Conservation (phyloP, 257 asterid species). For the Mitragyna speciosa region DNA sequence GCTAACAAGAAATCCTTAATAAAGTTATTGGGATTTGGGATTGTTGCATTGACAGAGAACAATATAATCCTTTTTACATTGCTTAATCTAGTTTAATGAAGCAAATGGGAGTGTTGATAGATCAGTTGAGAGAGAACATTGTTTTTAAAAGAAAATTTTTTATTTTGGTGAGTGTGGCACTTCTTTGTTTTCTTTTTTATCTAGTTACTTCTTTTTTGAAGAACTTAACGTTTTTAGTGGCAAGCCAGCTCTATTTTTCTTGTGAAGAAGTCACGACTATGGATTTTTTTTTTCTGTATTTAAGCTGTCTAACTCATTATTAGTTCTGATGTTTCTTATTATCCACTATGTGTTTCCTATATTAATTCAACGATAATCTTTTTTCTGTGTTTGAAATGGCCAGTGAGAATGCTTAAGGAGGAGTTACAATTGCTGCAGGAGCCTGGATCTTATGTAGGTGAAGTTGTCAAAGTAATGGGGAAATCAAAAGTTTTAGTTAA, state of each 20-base stretch:
- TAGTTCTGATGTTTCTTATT: background rate
- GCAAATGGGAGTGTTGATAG: background rate
- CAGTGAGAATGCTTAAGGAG: constrained; percentile 87
- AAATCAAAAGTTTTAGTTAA: constrained; percentile 92
- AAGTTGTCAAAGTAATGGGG: constrained; percentile 98
- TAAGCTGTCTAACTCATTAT: background rate
- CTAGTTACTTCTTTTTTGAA: background rate
- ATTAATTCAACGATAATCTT: background rate
- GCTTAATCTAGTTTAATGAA: background rate
- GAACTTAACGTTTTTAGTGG: background rate
- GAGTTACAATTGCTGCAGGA: constrained; percentile 96
- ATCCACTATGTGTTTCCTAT: background rate
- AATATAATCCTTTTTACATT: background rate
- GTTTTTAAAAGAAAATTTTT: background rate
- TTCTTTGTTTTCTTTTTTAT: background rate
- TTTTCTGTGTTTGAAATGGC: background rate
- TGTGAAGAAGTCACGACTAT: background rate
- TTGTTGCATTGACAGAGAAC: background rate
- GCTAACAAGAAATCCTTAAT: background rate
- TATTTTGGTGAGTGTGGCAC: background rate
- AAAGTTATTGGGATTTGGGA: background rate
- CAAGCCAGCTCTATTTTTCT: background rate
- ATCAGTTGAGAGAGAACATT: background rate
- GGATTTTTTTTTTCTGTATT: background rate
- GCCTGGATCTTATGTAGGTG: constrained; percentile 97